Base-by-base conservation (phyloP, 2,329 filamentous ascomycete species). In the Arachnomyces sp. region DNA sequence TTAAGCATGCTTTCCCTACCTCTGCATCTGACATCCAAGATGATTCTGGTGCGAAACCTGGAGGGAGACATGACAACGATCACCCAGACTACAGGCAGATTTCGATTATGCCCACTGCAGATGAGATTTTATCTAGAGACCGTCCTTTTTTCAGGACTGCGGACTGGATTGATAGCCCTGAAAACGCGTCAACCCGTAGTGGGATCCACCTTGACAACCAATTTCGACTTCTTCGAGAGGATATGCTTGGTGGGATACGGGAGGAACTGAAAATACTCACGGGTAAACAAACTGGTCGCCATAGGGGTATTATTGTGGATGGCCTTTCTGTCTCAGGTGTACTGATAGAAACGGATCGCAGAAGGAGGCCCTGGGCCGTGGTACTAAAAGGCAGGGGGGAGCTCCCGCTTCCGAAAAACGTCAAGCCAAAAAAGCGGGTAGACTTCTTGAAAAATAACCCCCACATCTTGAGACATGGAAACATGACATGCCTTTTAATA, bases 11-110 rank as follows among this genome's bases (percentile, higher is more conserved):
- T 9, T 40, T 70, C 1, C 44, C 53, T 3, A 49, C 37, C 12
- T 20, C 28, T 34, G 20, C 30, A n/a, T 34, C 37, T n/a, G 16
- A 20, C 29, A 14, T 13, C 18, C 7, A 17, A 9, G 15, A 16
- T n/a, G 39, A 18, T 13, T 5, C 20, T 5, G 29, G 16, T 5
- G 28, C 16, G 28, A 29, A 31, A 11, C 49, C 57, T 8, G 57
- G 59, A 1, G 54, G 53, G 1, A 50, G 62, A 8, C 62, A 65
- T 39, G 51, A 65, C 28, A 66, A 66, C 42, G 62, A 66, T 40
- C 44, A 57, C 33, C 33, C 42, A 3, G 50, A 63, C 35, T 60
- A 62, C 31, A 50, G 50, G 31, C 38, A 50, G 1, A 60, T 66
- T 17, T 43, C 48, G 11, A 59, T 65, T 31, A 51, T 66, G 46